These are phyloP conservation scores for Zychaea mexicana DNA, from an alignment of 371 early-diverging fungal genomes.

Conservation along the genomic window DNA sequence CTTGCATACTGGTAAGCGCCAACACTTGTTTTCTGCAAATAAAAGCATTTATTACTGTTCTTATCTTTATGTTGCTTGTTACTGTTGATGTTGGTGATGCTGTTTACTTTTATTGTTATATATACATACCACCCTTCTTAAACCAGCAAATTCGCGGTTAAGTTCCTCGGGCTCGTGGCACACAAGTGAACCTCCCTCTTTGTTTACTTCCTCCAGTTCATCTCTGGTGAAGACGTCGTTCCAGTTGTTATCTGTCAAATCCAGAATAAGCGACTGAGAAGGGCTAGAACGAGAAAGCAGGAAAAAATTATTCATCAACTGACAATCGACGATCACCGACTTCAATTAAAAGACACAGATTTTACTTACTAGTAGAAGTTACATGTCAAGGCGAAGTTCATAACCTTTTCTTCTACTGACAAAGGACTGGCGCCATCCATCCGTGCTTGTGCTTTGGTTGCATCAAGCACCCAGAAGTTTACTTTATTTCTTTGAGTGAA, in stretches of 20 bases:
- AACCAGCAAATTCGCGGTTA: neutral
- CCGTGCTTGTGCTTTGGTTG: neutral
- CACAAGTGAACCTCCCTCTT: neutral
- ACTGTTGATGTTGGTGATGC: neutral
- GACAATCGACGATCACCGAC: neutral
- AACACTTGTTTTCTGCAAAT: neutral
- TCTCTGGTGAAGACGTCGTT: neutral
- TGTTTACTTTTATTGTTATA: neutral
- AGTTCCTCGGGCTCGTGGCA: neutral
- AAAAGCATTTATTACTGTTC: neutral
- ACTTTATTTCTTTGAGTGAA: neutral
- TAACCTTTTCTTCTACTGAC: slow-evolving; percentile 5
- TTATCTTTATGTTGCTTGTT: neutral
- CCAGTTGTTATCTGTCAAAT: neutral
- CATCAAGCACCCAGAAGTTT: slow-evolving; percentile 3
- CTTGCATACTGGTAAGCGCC: neutral
- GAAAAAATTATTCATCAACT: neutral
- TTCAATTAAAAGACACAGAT: neutral
- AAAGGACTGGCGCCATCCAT: neutral
- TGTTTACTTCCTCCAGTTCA: neutral
- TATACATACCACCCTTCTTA: neutral
- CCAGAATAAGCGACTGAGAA: slow-evolving; percentile 1
- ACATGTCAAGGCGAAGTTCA: slow-evolving; percentile 3
- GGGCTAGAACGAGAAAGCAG: neutral
- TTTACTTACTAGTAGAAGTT: slow-evolving; percentile 1